These are phyloP conservation scores for Tulasnella sp. DNA, from an alignment of 768 basidiomycete species.

Conservation along the genomic window DNA sequence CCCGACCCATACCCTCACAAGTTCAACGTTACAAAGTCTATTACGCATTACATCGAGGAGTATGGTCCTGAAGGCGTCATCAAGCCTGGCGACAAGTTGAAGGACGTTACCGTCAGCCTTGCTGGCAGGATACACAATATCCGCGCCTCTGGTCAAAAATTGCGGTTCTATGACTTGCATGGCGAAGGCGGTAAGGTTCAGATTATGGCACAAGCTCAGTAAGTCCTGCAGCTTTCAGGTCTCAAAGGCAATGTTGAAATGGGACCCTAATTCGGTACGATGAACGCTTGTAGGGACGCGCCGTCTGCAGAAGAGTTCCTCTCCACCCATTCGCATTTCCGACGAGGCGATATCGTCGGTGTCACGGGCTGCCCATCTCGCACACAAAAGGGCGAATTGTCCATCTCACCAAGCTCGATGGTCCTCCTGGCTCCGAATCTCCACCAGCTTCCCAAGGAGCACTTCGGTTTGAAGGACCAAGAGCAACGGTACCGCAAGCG, in stretches of 20 bases:
- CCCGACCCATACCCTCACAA: conserved; percentile 99
- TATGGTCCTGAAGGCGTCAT: conserved; percentile 76
- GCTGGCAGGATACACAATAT: conserved; percentile 93
- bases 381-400: conserved; percentile 93
- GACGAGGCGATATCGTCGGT: conserved; percentile 94
- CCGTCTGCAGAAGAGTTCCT: conserved; percentile 61
- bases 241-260: neutral
- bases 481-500: conserved; percentile 98
- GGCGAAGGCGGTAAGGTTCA: conserved; percentile 92
- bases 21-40: conserved; percentile 80
- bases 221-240: conserved; percentile 37
- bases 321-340: conserved; percentile 76
- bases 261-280: neutral
- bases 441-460: conserved; percentile 88
- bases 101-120: conserved; percentile 56
- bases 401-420: conserved; percentile 76
- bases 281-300: conserved; percentile 52
- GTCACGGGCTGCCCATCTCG: conserved; percentile 84
- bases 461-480: conserved; percentile 94
- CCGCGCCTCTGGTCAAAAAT: conserved; percentile 73
- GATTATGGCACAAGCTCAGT: conserved; percentile 88
- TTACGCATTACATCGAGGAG: conserved; percentile 65
- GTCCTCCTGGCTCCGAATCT: conserved; percentile 91
- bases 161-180: conserved; percentile 91
- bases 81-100: conserved; percentile 59